Evolutionary conservation across 1,284 basidiomycete species (phyloP).

Genomic region (Garcileccinum viscosum): DNA sequence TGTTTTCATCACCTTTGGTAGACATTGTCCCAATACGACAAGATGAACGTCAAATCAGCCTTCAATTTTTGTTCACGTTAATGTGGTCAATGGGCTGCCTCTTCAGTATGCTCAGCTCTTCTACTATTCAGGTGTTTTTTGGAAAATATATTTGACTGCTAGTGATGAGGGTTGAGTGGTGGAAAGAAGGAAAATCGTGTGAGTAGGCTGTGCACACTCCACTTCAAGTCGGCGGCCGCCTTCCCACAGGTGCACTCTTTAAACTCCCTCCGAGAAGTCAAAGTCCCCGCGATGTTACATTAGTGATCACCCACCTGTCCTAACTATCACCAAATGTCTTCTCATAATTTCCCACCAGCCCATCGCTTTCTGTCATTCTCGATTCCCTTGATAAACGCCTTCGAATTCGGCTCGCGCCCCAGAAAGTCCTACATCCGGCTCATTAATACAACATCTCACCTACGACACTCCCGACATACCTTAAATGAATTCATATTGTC

Average conservation of each 20-base stretch:
- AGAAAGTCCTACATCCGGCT: conserved; percentile 59
- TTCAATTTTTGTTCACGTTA: not conserved
- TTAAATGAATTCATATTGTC: conserved; percentile 65
- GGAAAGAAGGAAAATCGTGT: no score
- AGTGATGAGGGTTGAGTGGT: no score
- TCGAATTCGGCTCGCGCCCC: not conserved
- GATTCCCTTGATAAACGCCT: not conserved
- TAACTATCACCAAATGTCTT: no score
- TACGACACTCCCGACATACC: conserved; percentile 36
- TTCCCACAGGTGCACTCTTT: no score
- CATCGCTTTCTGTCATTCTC: not conserved
- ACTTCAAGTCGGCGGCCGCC: no score
- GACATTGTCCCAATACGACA: not conserved
- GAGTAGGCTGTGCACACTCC: no score
- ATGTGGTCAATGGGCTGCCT: not conserved
- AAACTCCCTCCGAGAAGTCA: no score
- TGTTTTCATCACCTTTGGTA: not conserved
- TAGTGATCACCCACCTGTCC: no score
- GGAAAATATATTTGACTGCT: no score
- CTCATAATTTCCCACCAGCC: not conserved
- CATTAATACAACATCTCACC: not conserved
- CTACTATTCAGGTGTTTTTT: no score
- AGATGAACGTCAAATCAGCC: not conserved
- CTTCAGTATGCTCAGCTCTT: not conserved
- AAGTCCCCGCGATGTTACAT: no score